Evolutionary conservation across 2,329 filamentous ascomycete species (phyloP).

Genomic region (Ophiostoma novo-ulmi): DNA sequence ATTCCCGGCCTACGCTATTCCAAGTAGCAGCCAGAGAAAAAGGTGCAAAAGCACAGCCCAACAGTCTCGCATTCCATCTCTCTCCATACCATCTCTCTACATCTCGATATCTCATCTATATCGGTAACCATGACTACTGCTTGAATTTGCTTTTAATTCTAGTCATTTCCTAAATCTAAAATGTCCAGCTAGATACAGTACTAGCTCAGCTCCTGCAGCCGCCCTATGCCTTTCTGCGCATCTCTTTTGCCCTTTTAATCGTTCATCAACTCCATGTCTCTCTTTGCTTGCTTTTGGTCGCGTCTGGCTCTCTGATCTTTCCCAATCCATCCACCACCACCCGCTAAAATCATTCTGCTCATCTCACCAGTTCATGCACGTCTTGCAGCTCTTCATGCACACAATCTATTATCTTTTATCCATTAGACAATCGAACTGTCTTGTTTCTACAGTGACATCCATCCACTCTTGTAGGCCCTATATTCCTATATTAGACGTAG

Average conservation of each 20-base stretch:
- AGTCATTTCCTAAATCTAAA: neutral
- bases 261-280: neutral
- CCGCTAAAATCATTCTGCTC: neutral
- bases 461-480: neutral
- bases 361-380: slow-evolving; percentile 9
- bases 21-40: too few species aligned
- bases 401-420: neutral
- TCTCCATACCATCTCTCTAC: too few species aligned
- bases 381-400: slow-evolving; percentile 9
- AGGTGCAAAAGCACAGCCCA: too few species aligned
- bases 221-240: neutral
- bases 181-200: neutral
- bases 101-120: too few species aligned
- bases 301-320: neutral
- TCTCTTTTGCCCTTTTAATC: neutral
- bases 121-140: too few species aligned
- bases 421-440: neutral
- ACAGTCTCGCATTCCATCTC: too few species aligned
- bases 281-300: neutral
- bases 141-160: neutral
- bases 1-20: neutral
- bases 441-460: slow-evolving; percentile 6
- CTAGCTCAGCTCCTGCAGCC: neutral
- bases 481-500: neutral
- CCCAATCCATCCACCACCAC: neutral